A percentile compares a stretch with the other conserved stretches of the same genome.
phyloP scores from a whole-genome alignment of 371 early-diverging fungal species.

The Homolaphlyctis polyrhiza region DNA sequence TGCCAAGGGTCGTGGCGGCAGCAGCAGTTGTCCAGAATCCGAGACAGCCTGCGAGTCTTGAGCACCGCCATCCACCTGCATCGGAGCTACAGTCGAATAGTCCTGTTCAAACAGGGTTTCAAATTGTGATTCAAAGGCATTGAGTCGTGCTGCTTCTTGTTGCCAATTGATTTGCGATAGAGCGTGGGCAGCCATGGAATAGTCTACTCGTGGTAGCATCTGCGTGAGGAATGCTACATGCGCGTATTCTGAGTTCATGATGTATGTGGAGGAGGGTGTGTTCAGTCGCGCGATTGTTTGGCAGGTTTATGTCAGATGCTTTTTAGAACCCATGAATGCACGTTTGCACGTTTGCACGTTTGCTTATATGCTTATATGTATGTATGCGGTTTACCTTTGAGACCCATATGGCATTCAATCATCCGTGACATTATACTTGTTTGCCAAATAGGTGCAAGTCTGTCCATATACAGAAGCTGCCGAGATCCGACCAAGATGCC shows the following conservation, averaged over 20 bases:
- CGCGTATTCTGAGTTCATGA: neutral
- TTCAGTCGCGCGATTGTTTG: neutral
- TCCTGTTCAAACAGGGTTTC: too few relatives aligned
- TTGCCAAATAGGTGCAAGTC: neutral
- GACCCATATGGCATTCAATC: neutral
- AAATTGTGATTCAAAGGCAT: neutral
- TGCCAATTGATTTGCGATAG: neutral
- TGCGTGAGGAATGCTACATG: constrained; percentile 1
- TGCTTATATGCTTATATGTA: neutral
- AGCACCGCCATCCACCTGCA: too few relatives aligned
- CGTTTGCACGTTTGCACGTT: neutral
- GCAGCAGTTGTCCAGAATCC: neutral
- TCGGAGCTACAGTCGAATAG: too few relatives aligned
- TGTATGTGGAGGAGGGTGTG: too few relatives aligned
- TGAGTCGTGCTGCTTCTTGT: neutral
- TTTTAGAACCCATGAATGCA: neutral
- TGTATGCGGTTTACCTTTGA: neutral
- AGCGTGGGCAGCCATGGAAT: neutral
- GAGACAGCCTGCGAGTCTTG: neutral
- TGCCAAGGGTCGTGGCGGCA: neutral
- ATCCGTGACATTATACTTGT: neutral
- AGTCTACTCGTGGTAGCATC: neutral
- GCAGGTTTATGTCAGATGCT: neutral
- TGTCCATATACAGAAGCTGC: neutral
- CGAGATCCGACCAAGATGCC: neutral